Evolutionary conservation across 257 asterid species (phyloP), one percentile per base, ranked within the genome.

Genomic region (Capsicum baccatum): DNA sequence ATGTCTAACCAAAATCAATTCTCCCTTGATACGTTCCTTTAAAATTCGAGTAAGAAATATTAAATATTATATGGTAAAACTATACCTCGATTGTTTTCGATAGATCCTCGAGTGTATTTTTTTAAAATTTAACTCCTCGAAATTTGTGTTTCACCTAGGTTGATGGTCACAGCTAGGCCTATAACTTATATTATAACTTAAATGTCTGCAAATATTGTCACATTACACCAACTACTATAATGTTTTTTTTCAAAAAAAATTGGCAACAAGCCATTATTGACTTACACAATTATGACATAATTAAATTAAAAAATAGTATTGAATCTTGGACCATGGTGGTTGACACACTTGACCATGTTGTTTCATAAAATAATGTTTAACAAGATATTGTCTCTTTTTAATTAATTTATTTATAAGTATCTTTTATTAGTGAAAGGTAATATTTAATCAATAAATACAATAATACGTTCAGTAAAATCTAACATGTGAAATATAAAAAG

Each of bases 211-310:
- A 69, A 69, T 39, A 33, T 64, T 2, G 10, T 10, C 59, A 19
- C 39, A 47, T 19, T 74, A 11, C 59, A 47, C 3, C 19, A 39
- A 74, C 60, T 74, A 74, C 19, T 50, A 50, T 50, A 74, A 74
- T 21, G 14, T 6, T 74, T 52, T 50, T 74, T 66, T 66, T 33
- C 0, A 0, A 33, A 35, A 52, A 11, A 19, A 5, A 10, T 19
- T n/a, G 59, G 80, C 58, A 76, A 76, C 48, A 14, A 54, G 21
- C 62, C 81, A 78, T 78, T 26, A 21, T 54, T 78, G 81, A 74
- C 80, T 48, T 19, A 19, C 13, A 66, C 37, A 19, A 19, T 48
- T 11, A 0, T 48, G 0, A 48, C 42, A 73, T 3, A 6, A 66
- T 19, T 76, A 76, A 76, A 13, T 52, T 76, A 4, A 26, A 50